These are phyloP conservation scores for Eucalyptus marginata DNA, from an alignment of 345 rosid genomes.

Conservation along the genomic window DNA sequence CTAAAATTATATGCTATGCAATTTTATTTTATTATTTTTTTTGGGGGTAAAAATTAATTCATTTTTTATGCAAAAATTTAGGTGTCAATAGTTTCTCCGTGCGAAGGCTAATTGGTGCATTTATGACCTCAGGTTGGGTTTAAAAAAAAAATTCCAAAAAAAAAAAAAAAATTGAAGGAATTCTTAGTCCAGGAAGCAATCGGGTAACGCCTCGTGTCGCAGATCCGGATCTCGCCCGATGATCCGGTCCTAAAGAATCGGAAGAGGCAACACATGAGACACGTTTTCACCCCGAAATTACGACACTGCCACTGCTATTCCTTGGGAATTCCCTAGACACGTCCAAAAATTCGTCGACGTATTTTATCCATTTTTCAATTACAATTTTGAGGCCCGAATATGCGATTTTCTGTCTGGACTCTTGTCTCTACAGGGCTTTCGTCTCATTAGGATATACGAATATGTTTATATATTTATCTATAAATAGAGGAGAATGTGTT, in stretches of 20 bases:
- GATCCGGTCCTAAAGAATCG: background rate
- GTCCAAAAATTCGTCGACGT: background rate
- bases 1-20: no score
- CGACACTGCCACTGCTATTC: background rate
- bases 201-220: background rate
- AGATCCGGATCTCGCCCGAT: background rate
- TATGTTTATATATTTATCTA: background rate
- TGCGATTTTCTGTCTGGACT: background rate
- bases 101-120: background rate
- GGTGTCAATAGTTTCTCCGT: background rate
- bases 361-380: background rate
- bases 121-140: background rate
- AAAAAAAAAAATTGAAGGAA: accelerated
- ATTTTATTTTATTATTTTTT: no score
- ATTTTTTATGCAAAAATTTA: no score
- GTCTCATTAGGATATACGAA: background rate
- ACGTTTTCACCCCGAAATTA: background rate
- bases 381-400: background rate
- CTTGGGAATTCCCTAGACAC: background rate
- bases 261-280: background rate
- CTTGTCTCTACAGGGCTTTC: no score
- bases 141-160: no score
- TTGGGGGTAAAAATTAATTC: no score
- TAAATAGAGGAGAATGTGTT: background rate
- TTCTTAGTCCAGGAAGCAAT: background rate